phyloP scores from a whole-genome alignment of 306 rosid species.

The Lagenaria siceraria region DNA sequence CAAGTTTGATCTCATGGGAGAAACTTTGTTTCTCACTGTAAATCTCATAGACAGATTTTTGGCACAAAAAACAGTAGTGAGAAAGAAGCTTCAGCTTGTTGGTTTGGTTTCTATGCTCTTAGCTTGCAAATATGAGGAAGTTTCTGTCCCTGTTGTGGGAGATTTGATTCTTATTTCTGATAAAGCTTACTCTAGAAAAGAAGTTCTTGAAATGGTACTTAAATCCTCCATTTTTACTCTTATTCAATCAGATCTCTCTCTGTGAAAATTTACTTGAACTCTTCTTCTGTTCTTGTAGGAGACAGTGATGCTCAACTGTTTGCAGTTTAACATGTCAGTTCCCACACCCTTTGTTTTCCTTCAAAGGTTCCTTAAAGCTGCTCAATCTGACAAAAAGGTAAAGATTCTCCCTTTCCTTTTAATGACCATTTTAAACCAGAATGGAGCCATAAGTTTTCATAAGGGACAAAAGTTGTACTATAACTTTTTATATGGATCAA shows the following conservation, averaged over 20 bases:
- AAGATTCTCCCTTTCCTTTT: background rate
- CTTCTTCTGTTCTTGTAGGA: slow-evolving; percentile 35
- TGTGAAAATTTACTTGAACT: background rate
- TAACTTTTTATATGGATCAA: background rate
- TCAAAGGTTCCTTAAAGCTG: slow-evolving; percentile 86
- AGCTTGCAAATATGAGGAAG: slow-evolving; percentile 98
- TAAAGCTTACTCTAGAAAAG: slow-evolving; percentile 65
- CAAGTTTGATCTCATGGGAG: slow-evolving; percentile 80
- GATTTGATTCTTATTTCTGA: slow-evolving; percentile 88
- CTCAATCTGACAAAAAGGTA: slow-evolving; percentile 74
- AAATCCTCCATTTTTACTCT: background rate
- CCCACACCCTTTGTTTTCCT: slow-evolving; percentile 82
- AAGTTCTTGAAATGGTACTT: slow-evolving; percentile 75
- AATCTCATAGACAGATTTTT: slow-evolving; percentile 80
- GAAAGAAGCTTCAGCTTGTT: slow-evolving; percentile 94
- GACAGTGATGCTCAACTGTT: slow-evolving; percentile 61
- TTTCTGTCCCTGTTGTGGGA: slow-evolving; percentile 76
- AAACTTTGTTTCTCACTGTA: slow-evolving; percentile 77
- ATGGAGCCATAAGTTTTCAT: background rate
- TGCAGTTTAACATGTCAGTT: slow-evolving; percentile 85
- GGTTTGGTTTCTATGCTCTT: slow-evolving; percentile 96
- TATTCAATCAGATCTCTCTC: background rate
- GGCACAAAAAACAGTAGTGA: slow-evolving; percentile 40
- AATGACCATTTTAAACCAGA: background rate
- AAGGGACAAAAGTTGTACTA: background rate